These are phyloP conservation scores for Salix koriyanagi DNA, from an alignment of 345 rosid genomes.

Conservation along the genomic window DNA sequence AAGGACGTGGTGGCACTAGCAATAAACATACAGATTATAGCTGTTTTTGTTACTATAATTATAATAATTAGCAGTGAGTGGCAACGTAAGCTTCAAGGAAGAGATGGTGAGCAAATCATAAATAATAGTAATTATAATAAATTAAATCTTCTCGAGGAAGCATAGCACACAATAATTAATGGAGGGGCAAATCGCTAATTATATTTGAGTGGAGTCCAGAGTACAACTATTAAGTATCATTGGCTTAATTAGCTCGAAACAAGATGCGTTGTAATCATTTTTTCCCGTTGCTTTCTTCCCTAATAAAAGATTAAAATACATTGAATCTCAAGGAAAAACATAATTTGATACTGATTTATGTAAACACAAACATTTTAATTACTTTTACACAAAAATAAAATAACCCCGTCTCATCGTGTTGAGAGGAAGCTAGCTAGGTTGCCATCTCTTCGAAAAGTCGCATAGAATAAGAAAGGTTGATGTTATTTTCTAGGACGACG, in stretches of 20 bases:
- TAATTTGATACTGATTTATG: too few relatives aligned
- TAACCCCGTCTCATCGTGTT: too few relatives aligned
- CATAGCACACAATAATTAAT: neutral
- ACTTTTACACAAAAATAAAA: too few relatives aligned
- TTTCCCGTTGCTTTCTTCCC: neutral
- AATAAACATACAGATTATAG: too few relatives aligned
- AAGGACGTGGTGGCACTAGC: too few relatives aligned
- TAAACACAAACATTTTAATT: too few relatives aligned
- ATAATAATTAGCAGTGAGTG: neutral
- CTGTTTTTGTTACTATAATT: neutral
- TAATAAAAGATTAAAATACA: neutral
- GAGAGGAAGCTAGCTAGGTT: too few relatives aligned
- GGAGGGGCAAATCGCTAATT: constrained; percentile 8
- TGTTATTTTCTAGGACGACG: constrained; percentile 7
- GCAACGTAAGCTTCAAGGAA: constrained; percentile 31
- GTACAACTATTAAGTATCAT: neutral
- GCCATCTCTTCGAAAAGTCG: neutral
- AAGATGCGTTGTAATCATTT: neutral
- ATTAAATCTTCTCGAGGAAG: neutral
- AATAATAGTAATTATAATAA: neutral
- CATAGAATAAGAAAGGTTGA: neutral
- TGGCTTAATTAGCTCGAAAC: constrained; percentile 3
- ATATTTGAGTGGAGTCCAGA: neutral
- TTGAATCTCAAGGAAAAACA: neutral
- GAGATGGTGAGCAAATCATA: constrained; percentile 12